Evolutionary conservation across 2,329 filamentous ascomycete genomes (phyloP).

Genomic region (Didymellaceae sp.): DNA sequence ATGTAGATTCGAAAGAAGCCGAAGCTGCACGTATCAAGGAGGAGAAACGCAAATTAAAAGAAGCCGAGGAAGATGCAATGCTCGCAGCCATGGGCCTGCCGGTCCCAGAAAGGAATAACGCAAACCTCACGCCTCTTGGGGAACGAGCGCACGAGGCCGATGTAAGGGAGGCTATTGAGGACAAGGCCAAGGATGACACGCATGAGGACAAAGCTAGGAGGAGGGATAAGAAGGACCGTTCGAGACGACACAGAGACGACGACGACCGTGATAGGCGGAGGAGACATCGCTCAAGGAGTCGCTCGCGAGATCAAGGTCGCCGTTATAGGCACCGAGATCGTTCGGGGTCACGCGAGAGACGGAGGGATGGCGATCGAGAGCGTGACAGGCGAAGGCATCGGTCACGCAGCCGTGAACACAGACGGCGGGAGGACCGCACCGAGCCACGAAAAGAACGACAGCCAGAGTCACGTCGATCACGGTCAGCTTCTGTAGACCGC

Average conservation of each 20-base stretch:
- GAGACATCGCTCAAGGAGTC: slow-evolving; percentile 35
- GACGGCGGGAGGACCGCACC: slow-evolving; percentile 31
- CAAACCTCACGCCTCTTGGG: slow-evolving; percentile 66
- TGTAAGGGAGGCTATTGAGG: slow-evolving; percentile 61
- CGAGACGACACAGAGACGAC: slow-evolving; percentile 34
- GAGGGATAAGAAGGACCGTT: slow-evolving; percentile 33
- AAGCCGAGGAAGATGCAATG: slow-evolving; percentile 92
- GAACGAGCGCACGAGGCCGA: slow-evolving; percentile 59
- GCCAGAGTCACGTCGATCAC: slow-evolving; percentile 28
- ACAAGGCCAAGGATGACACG: slow-evolving; percentile 52
- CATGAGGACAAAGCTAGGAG: slow-evolving; percentile 26
- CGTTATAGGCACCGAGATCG: slow-evolving; percentile 38
- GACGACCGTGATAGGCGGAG: slow-evolving; percentile 33
- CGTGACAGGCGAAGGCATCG: slow-evolving; percentile 41
- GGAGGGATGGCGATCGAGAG: slow-evolving; percentile 33
- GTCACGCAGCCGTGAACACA: slow-evolving; percentile 38
- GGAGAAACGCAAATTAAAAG: slow-evolving; percentile 82
- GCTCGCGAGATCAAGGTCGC: slow-evolving; percentile 37
- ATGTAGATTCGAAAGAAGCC: slow-evolving; percentile 63
- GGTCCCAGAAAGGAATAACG: slow-evolving; percentile 70
- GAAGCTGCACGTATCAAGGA: slow-evolving; percentile 64
- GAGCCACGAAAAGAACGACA: slow-evolving; percentile 33
- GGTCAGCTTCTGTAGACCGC: slow-evolving; percentile 18
- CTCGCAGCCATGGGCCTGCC: slow-evolving; percentile 82
- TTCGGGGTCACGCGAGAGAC: slow-evolving; percentile 39